Evolutionary conservation across 352 stramenopile species (phyloP).

Genomic region (Globisporangium paroecandrum): DNA sequence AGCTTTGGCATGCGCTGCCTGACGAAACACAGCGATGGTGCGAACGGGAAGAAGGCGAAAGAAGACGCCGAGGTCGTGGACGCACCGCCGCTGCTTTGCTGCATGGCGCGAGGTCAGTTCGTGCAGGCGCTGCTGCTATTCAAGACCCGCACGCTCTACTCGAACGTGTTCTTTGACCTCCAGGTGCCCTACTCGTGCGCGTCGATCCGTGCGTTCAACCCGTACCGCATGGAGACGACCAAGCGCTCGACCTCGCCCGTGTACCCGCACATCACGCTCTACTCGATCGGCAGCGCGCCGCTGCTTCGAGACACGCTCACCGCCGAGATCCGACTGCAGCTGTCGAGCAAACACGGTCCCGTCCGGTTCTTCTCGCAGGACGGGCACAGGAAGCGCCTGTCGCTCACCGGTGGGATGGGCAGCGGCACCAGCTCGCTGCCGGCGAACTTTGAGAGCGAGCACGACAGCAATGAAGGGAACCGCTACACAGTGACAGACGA

Average conservation of each 20-base stretch:
- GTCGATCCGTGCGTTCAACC: slow-evolving; percentile 74
- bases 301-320: slow-evolving; percentile 52
- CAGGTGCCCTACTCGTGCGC: slow-evolving; percentile 79
- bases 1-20: slow-evolving; percentile 40
- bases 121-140: slow-evolving; percentile 73
- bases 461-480: not conserved
- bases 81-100: slow-evolving; percentile 47
- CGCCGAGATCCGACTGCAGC: slow-evolving; percentile 25
- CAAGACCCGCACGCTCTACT: slow-evolving; percentile 61
- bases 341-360: slow-evolving; percentile 36
- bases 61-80: slow-evolving; percentile 4
- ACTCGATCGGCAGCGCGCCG: slow-evolving; percentile 50
- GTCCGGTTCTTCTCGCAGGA: slow-evolving; percentile 24
- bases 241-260: slow-evolving; percentile 49
- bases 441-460: slow-evolving; percentile 8
- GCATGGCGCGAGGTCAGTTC: slow-evolving; percentile 66
- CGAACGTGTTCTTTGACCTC: slow-evolving; percentile 79
- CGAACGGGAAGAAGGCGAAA: not conserved
- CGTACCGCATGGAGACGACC: slow-evolving; percentile 53
- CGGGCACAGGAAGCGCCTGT: slow-evolving; percentile 14
- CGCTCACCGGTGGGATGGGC: slow-evolving; percentile 4
- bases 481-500: slow-evolving; percentile 16
- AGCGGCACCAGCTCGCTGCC: not conserved
- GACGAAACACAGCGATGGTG: slow-evolving; percentile 18
- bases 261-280: slow-evolving; percentile 65